Percentiles rank a stretch among this genome's conserved stretches.
Conservation (phyloP, 225 moss, liverwort and hornwort genomes). For the Marchantia paleacea region DNA sequence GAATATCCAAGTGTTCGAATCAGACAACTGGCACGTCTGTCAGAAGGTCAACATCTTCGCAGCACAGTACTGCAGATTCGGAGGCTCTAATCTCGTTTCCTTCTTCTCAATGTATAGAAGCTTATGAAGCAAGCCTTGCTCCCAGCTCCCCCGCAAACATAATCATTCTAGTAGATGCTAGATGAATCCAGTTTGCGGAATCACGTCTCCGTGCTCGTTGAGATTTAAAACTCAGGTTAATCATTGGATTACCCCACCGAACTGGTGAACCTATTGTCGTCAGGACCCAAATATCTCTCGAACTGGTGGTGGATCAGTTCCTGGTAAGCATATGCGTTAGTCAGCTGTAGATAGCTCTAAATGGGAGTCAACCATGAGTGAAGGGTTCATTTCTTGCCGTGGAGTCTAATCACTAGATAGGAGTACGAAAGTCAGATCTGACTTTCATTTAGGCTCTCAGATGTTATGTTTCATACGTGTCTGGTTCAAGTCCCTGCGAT, state of each 20-base stretch:
- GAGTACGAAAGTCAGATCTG: background rate
- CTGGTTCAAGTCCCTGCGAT: background rate
- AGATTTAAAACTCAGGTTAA: background rate
- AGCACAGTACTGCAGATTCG: background rate
- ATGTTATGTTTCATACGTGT: background rate
- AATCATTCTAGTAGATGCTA: background rate
- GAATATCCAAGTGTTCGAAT: background rate
- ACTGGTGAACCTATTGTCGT: background rate
- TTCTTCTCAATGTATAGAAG: slow-evolving; percentile 4
- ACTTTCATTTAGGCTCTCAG: background rate
- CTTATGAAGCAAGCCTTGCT: background rate
- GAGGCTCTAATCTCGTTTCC: slow-evolving; percentile 14
- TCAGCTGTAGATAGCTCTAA: slow-evolving; percentile 1
- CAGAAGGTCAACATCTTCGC: background rate
- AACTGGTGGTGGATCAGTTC: background rate
- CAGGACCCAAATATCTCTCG: background rate
- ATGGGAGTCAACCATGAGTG: background rate
- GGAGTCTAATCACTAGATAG: no score
- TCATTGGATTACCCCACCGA: background rate
- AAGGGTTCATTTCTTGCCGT: background rate
- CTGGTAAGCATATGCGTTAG: background rate
- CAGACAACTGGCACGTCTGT: background rate
- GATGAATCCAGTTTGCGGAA: background rate
- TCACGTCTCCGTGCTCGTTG: background rate
- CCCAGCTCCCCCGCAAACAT: background rate